Evolutionary conservation across 306 rosid genomes (phyloP).

Genomic region (Cucumis melo): DNA sequence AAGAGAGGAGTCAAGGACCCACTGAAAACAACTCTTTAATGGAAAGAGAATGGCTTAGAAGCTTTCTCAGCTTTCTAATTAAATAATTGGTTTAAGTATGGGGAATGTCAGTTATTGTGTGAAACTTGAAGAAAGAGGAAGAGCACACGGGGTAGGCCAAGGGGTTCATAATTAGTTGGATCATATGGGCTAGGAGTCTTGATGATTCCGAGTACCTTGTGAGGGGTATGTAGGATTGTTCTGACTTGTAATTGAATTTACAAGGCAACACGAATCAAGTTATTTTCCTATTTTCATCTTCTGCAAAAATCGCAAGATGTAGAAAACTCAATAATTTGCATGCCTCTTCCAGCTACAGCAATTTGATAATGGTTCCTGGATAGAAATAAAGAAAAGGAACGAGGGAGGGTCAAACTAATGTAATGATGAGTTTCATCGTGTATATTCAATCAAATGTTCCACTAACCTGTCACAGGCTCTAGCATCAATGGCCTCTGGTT

Average conservation of each 20-base stretch:
- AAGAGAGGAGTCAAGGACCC: background rate
- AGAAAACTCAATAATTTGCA: constrained; percentile 74
- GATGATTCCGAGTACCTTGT: background rate
- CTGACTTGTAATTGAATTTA: background rate
- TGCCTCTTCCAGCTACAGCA: constrained; percentile 90
- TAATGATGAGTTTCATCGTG: background rate
- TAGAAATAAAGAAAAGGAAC: constrained; percentile 1
- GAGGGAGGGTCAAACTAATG: background rate
- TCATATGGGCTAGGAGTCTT: background rate
- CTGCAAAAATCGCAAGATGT: constrained; percentile 11
- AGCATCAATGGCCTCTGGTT: constrained; percentile 86
- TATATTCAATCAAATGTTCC: background rate
- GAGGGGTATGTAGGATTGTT: background rate
- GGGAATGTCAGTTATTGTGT: background rate
- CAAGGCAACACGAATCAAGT: background rate
- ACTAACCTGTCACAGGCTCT: constrained; percentile 60
- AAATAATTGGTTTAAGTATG: background rate
- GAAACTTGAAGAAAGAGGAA: background rate
- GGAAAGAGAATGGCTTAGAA: background rate
- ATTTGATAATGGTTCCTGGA: constrained; percentile 74
- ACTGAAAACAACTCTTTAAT: background rate
- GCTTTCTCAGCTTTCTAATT: background rate
- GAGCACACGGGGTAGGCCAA: background rate
- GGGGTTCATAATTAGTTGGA: background rate
- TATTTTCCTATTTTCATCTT: constrained; percentile 4